Conservation (phyloP, 148 eudicot genomes). For the Fagopyrum esculentum region DNA sequence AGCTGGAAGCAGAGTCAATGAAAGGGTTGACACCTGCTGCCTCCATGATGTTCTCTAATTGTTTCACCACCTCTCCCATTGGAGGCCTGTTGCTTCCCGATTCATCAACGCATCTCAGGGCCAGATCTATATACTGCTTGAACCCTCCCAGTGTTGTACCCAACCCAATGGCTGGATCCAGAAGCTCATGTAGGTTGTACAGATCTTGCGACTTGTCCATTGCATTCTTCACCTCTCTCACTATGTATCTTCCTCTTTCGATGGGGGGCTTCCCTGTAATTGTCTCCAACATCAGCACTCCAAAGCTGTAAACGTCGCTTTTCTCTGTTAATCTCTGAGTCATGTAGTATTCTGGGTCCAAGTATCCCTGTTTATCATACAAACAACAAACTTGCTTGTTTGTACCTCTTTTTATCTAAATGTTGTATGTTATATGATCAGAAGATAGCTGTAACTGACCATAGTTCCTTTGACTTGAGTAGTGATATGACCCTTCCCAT, state of each 20-base stretch:
- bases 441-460: conserved; percentile 28
- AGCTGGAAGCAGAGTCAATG: conserved; percentile 4
- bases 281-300: conserved; percentile 84
- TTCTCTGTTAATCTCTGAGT: conserved; percentile 87
- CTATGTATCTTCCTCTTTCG: conserved; percentile 81
- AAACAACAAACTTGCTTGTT: neutral
- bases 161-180: neutral
- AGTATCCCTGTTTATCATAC: conserved; percentile 62
- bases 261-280: conserved; percentile 73
- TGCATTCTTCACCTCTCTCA: conserved; percentile 46
- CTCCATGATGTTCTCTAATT: conserved; percentile 30
- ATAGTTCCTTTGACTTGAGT: conserved; percentile 97
- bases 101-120: conserved; percentile 82
- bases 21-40: conserved; percentile 8
- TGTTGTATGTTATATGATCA: neutral
- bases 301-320: conserved; percentile 92
- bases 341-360: conserved; percentile 97
- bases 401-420: neutral
- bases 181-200: conserved; percentile 25
- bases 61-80: conserved; percentile 75
- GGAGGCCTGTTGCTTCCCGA: conserved; percentile 63
- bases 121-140: conserved; percentile 50
- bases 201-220: conserved; percentile 47
- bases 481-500: conserved; percentile 67
- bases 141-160: conserved; percentile 26